These are phyloP conservation scores for Paracorniculantispora psalliotae DNA, from an alignment of 2,329 filamentous ascomycete species.

Conservation along the genomic window DNA sequence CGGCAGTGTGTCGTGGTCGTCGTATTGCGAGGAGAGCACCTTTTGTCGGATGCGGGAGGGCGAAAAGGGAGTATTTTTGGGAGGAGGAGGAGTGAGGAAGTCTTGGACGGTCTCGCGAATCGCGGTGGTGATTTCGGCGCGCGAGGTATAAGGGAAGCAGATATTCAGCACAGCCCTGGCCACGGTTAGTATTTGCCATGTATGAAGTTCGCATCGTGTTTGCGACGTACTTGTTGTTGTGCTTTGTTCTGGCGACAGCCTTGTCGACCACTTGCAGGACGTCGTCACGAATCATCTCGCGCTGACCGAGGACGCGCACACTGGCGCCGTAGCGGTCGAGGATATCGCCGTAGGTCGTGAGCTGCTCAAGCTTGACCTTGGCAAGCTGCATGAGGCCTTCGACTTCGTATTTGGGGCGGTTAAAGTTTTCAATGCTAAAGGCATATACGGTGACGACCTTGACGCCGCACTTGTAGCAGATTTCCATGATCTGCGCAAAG, in stretches of 20 bases:
- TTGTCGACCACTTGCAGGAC: conserved; percentile 84
- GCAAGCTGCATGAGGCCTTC: conserved; percentile 97
- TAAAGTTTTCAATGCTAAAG: conserved; percentile 99
- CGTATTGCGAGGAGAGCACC: conserved; percentile 64
- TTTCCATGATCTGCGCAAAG: conserved; percentile 70
- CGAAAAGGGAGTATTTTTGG: conserved; percentile 70
- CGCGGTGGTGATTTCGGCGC: conserved; percentile 89
- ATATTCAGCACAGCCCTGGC: conserved; percentile 68
- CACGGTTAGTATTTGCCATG: conserved; percentile 13
- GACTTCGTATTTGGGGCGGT: conserved; percentile 92
- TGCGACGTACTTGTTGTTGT: conserved; percentile 67
- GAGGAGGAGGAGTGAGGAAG: conserved; percentile 68
- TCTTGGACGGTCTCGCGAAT: conserved; percentile 84
- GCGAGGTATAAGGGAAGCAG: conserved; percentile 94
- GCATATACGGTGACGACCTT: conserved; percentile 97
- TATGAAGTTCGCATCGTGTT: background rate
- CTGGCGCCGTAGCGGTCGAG: conserved; percentile 88
- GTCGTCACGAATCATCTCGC: conserved; percentile 77
- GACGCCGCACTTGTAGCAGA: conserved; percentile 96
- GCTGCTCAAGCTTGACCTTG: conserved; percentile 86
- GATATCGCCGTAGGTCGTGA: conserved; percentile 88
- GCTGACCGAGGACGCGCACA: conserved; percentile 79
- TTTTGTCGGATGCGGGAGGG: conserved; percentile 83
- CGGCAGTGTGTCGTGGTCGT: conserved; percentile 41
- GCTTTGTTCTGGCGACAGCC: conserved; percentile 78